phyloP scores from a whole-genome alignment of 345 rosid genomes.

The Acer negundo region DNA sequence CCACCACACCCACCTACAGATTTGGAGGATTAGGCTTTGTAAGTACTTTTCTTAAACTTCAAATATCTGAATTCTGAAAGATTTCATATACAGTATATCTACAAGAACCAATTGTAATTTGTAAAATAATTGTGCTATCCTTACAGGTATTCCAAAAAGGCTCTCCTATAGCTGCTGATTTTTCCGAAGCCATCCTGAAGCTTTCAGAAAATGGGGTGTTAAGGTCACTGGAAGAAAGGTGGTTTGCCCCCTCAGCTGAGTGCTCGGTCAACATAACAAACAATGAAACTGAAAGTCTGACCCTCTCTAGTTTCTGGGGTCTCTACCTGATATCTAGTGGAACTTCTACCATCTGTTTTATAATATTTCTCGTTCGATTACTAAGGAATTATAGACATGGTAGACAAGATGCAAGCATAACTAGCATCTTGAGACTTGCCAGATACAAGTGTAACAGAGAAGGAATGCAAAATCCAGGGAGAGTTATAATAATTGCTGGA shows the following conservation, averaged over 20 bases:
- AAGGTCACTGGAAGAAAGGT: conserved; percentile 19
- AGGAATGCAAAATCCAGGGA: conserved; percentile 14
- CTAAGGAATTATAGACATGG: conserved; percentile 6
- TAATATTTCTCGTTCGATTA: conserved; percentile 26
- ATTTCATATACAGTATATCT: not conserved
- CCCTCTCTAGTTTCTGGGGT: conserved; percentile 43
- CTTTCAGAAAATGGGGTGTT: conserved; percentile 42
- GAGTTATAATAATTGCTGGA: conserved; percentile 4
- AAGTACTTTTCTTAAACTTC: conserved; percentile 22
- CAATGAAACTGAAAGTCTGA: conserved; percentile 31
- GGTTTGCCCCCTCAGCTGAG: conserved; percentile 24
- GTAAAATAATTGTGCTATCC: not conserved
- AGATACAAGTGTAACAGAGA: conserved; percentile 11
- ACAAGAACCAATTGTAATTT: not conserved
- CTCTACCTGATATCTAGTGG: conserved; percentile 33
- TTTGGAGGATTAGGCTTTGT: conserved; percentile 69
- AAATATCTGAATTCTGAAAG: not conserved
- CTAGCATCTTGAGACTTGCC: conserved; percentile 21
- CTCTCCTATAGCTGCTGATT: conserved; percentile 38
- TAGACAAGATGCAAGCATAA: not conserved
- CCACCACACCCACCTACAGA: conserved; percentile 28
- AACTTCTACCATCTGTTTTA: conserved; percentile 39
- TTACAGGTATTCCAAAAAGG: conserved; percentile 48
- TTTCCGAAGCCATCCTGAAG: conserved; percentile 44
- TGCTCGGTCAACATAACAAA: conserved; percentile 21